Evolutionary conservation across 2,329 filamentous ascomycete species (phyloP).

Genomic region (Thielaviopsis ethacetica): DNA sequence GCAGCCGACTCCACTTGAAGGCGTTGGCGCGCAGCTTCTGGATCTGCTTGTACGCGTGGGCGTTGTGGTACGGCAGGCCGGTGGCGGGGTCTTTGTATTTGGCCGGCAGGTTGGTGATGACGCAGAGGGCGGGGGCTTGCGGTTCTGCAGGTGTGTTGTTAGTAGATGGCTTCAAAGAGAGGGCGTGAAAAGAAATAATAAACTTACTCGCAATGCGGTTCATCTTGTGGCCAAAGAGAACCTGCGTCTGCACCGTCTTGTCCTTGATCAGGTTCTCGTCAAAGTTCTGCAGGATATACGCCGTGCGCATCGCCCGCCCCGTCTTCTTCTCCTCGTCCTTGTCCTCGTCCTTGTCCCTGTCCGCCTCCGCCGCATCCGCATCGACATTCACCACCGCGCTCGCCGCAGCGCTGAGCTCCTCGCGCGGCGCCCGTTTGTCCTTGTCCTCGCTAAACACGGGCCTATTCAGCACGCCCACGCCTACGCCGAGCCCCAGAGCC

Average conservation of each 20-base stretch:
- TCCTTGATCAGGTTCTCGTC: slow-evolving; percentile 39
- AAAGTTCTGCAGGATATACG: slow-evolving; percentile 45
- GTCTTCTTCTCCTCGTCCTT: slow-evolving; percentile 8
- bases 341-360: neutral
- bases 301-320: slow-evolving; percentile 33
- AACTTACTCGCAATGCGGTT: slow-evolving; percentile 36
- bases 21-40: slow-evolving; percentile 56
- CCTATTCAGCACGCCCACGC: neutral
- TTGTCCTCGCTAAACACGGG: neutral
- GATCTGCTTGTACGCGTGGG: slow-evolving; percentile 67
- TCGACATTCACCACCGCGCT: neutral
- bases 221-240: slow-evolving; percentile 44
- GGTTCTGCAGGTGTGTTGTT: slow-evolving; percentile 25
- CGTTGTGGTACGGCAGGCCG: slow-evolving; percentile 64
- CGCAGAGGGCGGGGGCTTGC: slow-evolving; percentile 44
- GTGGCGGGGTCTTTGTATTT: slow-evolving; percentile 76
- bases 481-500: neutral
- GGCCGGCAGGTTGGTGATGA: slow-evolving; percentile 67
- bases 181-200: too few relatives aligned
- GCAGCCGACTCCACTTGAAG: slow-evolving; percentile 65
- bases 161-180: neutral
- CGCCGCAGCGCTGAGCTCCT: too few relatives aligned
- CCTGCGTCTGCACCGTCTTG: slow-evolving; percentile 38
- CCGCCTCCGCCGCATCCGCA: neutral
- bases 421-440: neutral